These are phyloP conservation scores for Boletus subparvulus DNA, from an alignment of 768 basidiomycete species.

Conservation along the genomic window DNA sequence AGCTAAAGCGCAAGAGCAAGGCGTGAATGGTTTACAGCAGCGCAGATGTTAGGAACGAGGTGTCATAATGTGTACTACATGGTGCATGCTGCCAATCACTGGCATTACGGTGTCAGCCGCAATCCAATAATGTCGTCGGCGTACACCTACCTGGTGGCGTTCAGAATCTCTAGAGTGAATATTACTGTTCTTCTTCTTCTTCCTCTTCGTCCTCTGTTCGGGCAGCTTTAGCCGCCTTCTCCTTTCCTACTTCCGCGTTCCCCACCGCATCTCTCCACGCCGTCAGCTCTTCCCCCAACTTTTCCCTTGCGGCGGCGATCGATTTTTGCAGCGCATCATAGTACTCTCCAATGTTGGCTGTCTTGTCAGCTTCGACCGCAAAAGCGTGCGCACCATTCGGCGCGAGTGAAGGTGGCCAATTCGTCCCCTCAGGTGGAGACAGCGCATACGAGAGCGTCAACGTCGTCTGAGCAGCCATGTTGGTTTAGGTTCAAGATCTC, in stretches of 20 bases:
- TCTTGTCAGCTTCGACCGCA: constrained; percentile 21
- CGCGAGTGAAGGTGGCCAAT: constrained; percentile 20
- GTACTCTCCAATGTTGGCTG: constrained; percentile 30
- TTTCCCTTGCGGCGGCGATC: constrained; percentile 50
- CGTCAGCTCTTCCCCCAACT: constrained; percentile 67
- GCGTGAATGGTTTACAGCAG: constrained; percentile 15
- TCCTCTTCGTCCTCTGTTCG: constrained; percentile 49
- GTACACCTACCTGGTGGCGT: background rate
- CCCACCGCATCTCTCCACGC: constrained; percentile 74
- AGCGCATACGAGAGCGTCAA: constrained; percentile 25
- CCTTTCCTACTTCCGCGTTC: constrained; percentile 60
- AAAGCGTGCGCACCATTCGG: constrained; percentile 28
- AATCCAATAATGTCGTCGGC: background rate
- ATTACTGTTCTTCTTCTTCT: constrained; percentile 37
- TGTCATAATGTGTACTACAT: background rate
- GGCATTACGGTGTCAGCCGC: background rate
- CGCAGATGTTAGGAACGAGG: background rate
- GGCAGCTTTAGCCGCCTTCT: constrained; percentile 43
- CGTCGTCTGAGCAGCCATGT: constrained; percentile 15
- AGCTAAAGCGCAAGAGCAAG: constrained; percentile 44
- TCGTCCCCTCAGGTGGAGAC: constrained; percentile 20
- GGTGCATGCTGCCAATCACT: background rate
- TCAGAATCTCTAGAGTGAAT: background rate
- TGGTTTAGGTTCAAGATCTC: constrained; percentile 6
- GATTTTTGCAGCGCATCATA: constrained; percentile 51